A percentile compares a stretch with the other conserved stretches of the same genome.
Conservation (phyloP, 192 early-diverging fungal species). For the Backusella liffmaniae region DNA sequence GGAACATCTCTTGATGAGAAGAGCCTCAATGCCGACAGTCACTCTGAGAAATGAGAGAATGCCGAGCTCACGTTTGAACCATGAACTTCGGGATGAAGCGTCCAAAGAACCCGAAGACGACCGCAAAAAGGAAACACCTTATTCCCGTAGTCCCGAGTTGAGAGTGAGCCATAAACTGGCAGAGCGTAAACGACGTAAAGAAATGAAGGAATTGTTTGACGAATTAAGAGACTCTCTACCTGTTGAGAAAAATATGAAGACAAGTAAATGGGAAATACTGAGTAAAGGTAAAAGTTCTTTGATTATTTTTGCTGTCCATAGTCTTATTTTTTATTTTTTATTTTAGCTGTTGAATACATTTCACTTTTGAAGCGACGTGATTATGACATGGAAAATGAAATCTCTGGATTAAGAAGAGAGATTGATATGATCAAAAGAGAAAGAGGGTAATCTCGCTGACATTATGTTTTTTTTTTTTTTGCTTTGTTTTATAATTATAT, state of each 20-base stretch:
- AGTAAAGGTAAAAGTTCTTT: conserved; percentile 64
- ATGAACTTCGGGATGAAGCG: neutral
- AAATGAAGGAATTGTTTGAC: conserved; percentile 94
- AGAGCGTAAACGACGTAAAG: conserved; percentile 82
- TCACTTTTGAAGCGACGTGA: conserved; percentile 46
- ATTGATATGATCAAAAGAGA: conserved; percentile 26
- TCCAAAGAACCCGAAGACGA: neutral
- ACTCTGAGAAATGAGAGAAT: conserved; percentile 1
- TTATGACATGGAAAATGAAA: conserved; percentile 46
- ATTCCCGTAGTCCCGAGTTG: conserved; percentile 72
- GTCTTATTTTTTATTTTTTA: no score
- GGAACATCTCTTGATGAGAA: conserved; percentile 18
- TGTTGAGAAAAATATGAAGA: conserved; percentile 75
- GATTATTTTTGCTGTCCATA: no score
- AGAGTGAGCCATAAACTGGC: conserved; percentile 85
- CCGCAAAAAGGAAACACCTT: conserved; percentile 48
- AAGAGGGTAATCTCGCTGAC: neutral
- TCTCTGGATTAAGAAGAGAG: conserved; percentile 46
- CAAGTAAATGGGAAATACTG: conserved; percentile 90
- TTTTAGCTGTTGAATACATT: conserved; percentile 56
- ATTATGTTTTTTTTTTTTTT: neutral
- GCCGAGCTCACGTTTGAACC: neutral
- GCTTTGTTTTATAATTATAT: no score
- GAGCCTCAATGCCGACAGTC: conserved; percentile 36
- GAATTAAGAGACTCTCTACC: conserved; percentile 78